phyloP scores from a whole-genome alignment of 2,329 filamentous ascomycete species.

The Neonectria sp. region DNA sequence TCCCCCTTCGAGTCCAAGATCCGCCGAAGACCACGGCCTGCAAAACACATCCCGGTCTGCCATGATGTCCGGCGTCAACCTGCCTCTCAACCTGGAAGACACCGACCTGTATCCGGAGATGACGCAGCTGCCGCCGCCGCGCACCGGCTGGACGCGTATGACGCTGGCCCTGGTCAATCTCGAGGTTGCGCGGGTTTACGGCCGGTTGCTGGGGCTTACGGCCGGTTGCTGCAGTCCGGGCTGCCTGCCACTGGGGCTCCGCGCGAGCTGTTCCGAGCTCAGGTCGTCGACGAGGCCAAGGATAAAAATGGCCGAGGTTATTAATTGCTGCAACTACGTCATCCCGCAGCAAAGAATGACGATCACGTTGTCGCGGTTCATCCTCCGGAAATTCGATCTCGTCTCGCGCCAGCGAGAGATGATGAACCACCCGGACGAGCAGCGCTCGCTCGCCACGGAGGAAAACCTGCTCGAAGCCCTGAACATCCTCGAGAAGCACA shows the following conservation, averaged over 20 bases:
- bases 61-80: slow-evolving; percentile 58
- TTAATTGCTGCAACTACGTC: slow-evolving; percentile 64
- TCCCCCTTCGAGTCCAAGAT: slow-evolving; percentile 70
- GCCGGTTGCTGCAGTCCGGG: slow-evolving; percentile 41
- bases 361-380: slow-evolving; percentile 45
- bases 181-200: slow-evolving; percentile 64
- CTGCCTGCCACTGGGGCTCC: slow-evolving; percentile 20
- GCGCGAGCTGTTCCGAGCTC: slow-evolving; percentile 54
- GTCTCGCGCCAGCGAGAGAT: slow-evolving; percentile 62
- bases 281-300: slow-evolving; percentile 60
- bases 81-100: slow-evolving; percentile 72
- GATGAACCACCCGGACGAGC: slow-evolving; percentile 42
- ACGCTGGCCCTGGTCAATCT: slow-evolving; percentile 68
- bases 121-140: slow-evolving; percentile 62
- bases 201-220: too few relatives aligned
- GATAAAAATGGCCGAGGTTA: slow-evolving; percentile 37
- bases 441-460: slow-evolving; percentile 46
- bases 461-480: slow-evolving; percentile 54
- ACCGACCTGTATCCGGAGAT: slow-evolving; percentile 62
- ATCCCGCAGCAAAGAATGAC: slow-evolving; percentile 60
- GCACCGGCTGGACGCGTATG: slow-evolving; percentile 70
- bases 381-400: slow-evolving; percentile 60
- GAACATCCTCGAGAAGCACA: slow-evolving; percentile 53
- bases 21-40: slow-evolving; percentile 71
- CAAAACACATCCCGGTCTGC: slow-evolving; percentile 29